Evolutionary conservation across 192 early-diverging fungal genomes (phyloP), one percentile per base, ranked within the genome.

Genomic region (Coemansia sp.): DNA sequence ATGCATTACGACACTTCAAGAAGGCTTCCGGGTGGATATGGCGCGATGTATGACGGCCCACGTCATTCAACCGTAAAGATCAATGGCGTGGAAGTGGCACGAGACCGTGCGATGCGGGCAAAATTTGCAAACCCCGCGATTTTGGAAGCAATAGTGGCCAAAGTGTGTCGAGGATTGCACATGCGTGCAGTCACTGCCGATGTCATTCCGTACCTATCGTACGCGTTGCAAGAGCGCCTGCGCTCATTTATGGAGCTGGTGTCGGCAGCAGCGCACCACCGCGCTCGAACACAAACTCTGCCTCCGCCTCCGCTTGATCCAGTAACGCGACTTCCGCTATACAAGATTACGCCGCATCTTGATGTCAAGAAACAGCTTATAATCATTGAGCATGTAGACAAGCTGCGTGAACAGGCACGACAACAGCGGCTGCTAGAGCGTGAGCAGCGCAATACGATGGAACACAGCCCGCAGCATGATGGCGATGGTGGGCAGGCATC

Each of bases 351-450:
- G 3, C 73, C 87, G 10, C 80, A 80, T 39, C 78, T 83, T 63
- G 87, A 91, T 50, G 82, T 85, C 15, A 82, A 82, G 57, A 80
- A 81, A 35, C 89, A 91, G 65, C 72, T 91, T 20, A 50, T 80
- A 40, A 86, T 85, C 12, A 72, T 91, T 38, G 86, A 89, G 64
- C 82, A 84, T 50, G 83, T 84, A 13, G 86, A 87, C 43, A 72
- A 81, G 31, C 75, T 87, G 59, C 72, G 80, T 54, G 87, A 91
- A 55, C 78, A 83, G 9, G 73, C 76, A 53, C 77, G 87, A 16
- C 65, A 83, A 37, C 70, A 73, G 45, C 55, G 59, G 18, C 55
- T 83, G 28, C 51, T 62, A 5, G 79, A 79, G 12, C 70, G 80
- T 30, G 70, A 81, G 43, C 65, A 75, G 39, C 61, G 53, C 19